Evolutionary conservation across 108 stramenopile species (phyloP), one percentile per base, ranked within the genome.

Genomic region (Cyclostephanos invisitatus): DNA sequence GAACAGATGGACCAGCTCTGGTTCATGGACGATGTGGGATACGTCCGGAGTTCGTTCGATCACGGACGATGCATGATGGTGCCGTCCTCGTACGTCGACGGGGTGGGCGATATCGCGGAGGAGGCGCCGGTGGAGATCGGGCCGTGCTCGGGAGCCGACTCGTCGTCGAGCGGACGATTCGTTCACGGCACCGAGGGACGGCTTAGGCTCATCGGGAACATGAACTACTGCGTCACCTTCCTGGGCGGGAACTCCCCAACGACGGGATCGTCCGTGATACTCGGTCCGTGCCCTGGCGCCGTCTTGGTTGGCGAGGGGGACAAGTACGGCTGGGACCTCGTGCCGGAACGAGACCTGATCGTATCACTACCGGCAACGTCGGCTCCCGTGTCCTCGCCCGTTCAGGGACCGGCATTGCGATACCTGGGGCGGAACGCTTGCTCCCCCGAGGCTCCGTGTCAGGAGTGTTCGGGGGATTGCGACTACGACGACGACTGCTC

Each of bases 1-100:
- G 78, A 79, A 57, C 78, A 79, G 64, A 72, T 79, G 78, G 78
- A 79, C 68, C 78, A 79, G 49, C 64, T 79, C 5, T 79, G 78
- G 78, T 46, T 22, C 17, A 79, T 79, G 78, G 78, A 79, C 61
- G 40, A n/a, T 0, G 15, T 46, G 15, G 78, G 78, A 29, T 64
- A 71, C 29, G 68, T 79, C 50, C 78, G 58, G 27, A 68, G 67
- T 22, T 49, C 72, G 24, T 79, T 58, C 15, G 71, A 79, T 63
- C 47, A 62, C 47, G 56, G 62, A 22, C 53, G 72, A 38, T 79
- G 78, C 40, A 79, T 79, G 78, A 37, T 42, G 22, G 78, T 79
- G 20, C 67, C 71, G 27, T 55, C 60, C 3, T 20, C 40, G 18
- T 64, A 37, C 44, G 63, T 25, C 48, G 32, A 49, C 46, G 49